Conservation (phyloP, 257 asterid genomes). For the Ballota nigra region DNA sequence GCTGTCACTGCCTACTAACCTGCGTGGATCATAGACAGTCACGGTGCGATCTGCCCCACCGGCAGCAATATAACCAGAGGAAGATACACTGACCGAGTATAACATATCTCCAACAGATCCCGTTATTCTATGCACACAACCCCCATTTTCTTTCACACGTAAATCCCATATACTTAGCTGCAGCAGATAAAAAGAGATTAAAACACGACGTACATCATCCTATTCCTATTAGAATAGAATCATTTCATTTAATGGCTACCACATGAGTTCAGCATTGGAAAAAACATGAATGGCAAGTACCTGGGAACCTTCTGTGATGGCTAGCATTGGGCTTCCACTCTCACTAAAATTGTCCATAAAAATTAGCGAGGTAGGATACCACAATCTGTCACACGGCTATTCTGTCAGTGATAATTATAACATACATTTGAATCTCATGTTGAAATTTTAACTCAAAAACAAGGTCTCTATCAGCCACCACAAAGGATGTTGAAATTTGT, state of each 20-base stretch:
- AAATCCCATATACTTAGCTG: constrained; percentile 93
- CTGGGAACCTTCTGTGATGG: constrained; percentile 93
- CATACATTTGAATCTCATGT: constrained; percentile 8
- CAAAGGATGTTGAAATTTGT: not conserved
- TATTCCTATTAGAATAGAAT: not conserved
- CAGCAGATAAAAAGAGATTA: constrained; percentile 18
- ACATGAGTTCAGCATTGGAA: constrained; percentile 6
- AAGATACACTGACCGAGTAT: constrained; percentile 66
- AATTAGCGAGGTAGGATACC: constrained; percentile 71
- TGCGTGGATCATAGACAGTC: constrained; percentile 89
- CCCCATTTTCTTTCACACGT: constrained; percentile 85
- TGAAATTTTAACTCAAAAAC: not conserved
- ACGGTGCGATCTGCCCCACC: constrained; percentile 94
- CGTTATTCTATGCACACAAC: constrained; percentile 71
- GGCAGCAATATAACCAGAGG: constrained; percentile 70
- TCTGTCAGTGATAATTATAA: constrained; percentile 12
- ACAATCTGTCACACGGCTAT: constrained; percentile 51
- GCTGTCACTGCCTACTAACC: constrained; percentile 39
- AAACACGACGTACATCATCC: constrained; percentile 1
- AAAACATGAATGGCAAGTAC: constrained; percentile 31
- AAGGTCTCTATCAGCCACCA: no score
- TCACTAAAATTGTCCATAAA: constrained; percentile 58
- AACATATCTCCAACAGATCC: constrained; percentile 82
- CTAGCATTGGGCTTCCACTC: constrained; percentile 55
- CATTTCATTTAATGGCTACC: not conserved